Percentiles rank a stretch among this genome's conserved stretches.
Conservation (phyloP, 228 moss, liverwort and hornwort genomes). For the Sphagnum magellanicum region DNA sequence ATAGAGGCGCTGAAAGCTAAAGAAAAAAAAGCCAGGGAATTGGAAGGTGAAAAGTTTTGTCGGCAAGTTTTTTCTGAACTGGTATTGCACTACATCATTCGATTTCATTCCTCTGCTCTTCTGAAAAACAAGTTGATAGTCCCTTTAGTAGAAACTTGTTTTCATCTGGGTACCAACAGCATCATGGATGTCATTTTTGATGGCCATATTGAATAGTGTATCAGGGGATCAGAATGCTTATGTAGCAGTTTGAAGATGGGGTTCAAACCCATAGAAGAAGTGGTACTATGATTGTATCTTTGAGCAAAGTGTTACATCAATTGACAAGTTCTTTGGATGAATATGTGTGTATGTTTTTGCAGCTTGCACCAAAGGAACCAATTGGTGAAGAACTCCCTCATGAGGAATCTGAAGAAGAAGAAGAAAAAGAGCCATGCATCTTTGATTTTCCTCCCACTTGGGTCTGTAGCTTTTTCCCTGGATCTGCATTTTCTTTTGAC, state of each 20-base stretch:
- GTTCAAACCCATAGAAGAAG: too few species aligned
- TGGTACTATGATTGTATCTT: too few species aligned
- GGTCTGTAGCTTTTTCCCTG: constrained; percentile 5
- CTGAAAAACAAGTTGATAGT: too few species aligned
- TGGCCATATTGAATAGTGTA: too few species aligned
- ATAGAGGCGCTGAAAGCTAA: constrained; percentile 8
- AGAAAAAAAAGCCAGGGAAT: constrained; percentile 11
- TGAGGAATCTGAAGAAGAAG: constrained; percentile 7
- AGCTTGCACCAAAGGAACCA: constrained; percentile 28
- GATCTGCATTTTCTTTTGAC: not conserved
- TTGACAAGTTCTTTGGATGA: not conserved
- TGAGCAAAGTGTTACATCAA: too few species aligned
- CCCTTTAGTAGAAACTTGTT: too few species aligned
- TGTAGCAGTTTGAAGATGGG: too few species aligned
- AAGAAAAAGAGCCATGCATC: constrained; percentile 26
- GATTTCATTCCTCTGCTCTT: not conserved
- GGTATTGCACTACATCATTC: constrained; percentile 9
- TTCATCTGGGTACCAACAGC: too few species aligned
- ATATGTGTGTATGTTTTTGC: not conserved
- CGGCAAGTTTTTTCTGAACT: constrained; percentile 34
- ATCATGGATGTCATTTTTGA: too few species aligned
- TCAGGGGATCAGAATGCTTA: too few species aligned
- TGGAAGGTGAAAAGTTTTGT: constrained; percentile 12
- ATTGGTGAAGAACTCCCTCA: constrained; percentile 12
- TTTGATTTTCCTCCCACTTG: constrained; percentile 30